A percentile compares a stretch with the other conserved stretches of the same genome.
These are phyloP conservation scores for Daldinia sp. DNA, from an alignment of 2,329 filamentous ascomycete species.

Conservation along the genomic window DNA sequence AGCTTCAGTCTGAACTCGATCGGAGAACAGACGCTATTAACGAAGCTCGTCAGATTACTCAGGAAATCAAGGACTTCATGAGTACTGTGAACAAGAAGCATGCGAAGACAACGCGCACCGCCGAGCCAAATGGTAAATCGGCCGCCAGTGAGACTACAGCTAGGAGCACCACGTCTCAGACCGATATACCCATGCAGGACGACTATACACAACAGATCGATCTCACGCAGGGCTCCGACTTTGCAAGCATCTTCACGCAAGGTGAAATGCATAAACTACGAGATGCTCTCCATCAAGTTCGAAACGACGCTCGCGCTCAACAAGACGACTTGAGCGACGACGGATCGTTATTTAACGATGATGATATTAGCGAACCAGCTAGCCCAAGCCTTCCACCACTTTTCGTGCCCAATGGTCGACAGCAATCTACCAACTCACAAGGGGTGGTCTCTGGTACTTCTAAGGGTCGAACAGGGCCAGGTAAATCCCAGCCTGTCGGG, in stretches of 20 bases:
- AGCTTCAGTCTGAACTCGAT: conserved; percentile 31
- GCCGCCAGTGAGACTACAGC: conserved; percentile 47
- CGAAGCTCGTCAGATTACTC: conserved; percentile 38
- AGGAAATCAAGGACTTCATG: conserved; percentile 40
- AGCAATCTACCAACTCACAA: conserved; percentile 32
- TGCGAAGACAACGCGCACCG: conserved; percentile 46
- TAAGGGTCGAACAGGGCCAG: conserved; percentile 29
- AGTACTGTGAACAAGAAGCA: conserved; percentile 41
- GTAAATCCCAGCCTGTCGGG: conserved; percentile 42
- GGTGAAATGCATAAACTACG: conserved; percentile 38
- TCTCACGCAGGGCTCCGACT: conserved; percentile 48
- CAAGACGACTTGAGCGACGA: conserved; percentile 37
- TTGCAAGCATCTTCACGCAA: conserved; percentile 44
- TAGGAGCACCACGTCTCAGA: conserved; percentile 47
- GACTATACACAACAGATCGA: conserved; percentile 50
- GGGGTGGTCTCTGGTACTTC: conserved; percentile 27
- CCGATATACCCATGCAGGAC: conserved; percentile 48
- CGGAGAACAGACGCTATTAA: conserved; percentile 33
- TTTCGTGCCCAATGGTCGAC: conserved; percentile 34
- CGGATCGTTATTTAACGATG: conserved; percentile 33
- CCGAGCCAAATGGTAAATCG: conserved; percentile 45
- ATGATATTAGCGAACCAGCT: conserved; percentile 38
- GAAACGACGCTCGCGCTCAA: conserved; percentile 40
- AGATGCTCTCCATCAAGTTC: conserved; percentile 40
- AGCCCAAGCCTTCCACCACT: conserved; percentile 45